These are phyloP conservation scores for Telopea speciosissima DNA, from an alignment of 177 flowering plant genomes.

Conservation along the genomic window DNA sequence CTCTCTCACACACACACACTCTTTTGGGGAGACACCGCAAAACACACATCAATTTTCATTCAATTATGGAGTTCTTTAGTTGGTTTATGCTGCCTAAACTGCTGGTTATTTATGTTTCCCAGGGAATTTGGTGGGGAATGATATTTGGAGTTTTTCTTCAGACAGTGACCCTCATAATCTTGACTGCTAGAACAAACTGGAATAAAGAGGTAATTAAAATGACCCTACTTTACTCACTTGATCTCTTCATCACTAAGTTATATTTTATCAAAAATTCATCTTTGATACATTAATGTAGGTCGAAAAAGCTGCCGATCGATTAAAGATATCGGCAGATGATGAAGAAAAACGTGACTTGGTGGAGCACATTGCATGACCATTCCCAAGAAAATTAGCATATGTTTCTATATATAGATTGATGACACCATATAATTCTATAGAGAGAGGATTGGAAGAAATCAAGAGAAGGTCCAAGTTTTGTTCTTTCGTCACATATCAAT, in stretches of 20 bases:
- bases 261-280: not conserved
- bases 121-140: slow-evolving; percentile 91
- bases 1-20: slow-evolving; percentile 6
- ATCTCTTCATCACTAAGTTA: no score
- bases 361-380: not conserved
- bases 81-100: not conserved
- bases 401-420: no score
- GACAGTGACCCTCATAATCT: slow-evolving; percentile 42
- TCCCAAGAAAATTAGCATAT: no score
- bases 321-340: slow-evolving; percentile 39
- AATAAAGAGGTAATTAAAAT: slow-evolving; percentile 36
- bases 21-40: no score
- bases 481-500: no score
- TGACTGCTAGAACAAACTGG: slow-evolving; percentile 71
- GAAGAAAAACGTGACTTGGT: slow-evolving; percentile 20
- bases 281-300: slow-evolving; percentile 29
- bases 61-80: not conserved
- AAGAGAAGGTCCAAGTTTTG: no score
- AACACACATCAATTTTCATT: not conserved
- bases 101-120: slow-evolving; percentile 3
- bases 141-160: slow-evolving; percentile 58
- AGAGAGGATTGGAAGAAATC: not conserved
- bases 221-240: not conserved
- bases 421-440: not conserved
- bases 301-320: slow-evolving; percentile 38